These are phyloP conservation scores for Chaetomium strumarium DNA, from an alignment of 2,329 filamentous ascomycete species.

Conservation along the genomic window DNA sequence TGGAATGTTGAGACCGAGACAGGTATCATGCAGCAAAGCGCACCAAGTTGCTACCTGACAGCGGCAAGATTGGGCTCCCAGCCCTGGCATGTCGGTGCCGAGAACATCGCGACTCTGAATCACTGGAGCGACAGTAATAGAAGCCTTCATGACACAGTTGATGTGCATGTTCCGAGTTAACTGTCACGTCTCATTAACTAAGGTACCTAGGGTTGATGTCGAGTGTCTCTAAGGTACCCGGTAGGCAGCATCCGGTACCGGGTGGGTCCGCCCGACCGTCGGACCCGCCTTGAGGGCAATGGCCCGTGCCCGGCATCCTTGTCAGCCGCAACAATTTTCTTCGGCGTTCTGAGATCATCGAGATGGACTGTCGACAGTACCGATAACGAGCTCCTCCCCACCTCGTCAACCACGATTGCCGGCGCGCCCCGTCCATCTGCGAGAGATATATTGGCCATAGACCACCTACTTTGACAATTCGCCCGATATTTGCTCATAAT, in stretches of 20 bases:
- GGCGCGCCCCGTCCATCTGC: neutral
- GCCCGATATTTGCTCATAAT: neutral
- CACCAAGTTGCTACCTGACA: neutral
- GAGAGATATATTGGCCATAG: neutral
- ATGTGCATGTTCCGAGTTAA: no score
- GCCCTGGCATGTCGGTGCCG: no score
- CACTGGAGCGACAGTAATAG: no score
- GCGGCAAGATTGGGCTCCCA: no score
- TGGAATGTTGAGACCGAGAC: no score
- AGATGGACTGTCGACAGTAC: slow-evolving; percentile 5
- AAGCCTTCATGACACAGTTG: no score
- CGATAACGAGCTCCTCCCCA: slow-evolving; percentile 9
- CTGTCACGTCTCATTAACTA: no score
- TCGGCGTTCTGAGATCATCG: slow-evolving; percentile 22
- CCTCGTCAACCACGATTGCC: slow-evolving; percentile 9
- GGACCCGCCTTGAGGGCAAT: neutral
- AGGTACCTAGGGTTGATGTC: neutral
- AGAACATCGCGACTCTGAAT: no score
- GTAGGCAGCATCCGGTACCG: no score
- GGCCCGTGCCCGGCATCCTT: slow-evolving; percentile 15
- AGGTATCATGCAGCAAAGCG: neutral
- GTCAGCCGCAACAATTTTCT: slow-evolving; percentile 20
- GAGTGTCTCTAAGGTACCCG: no score
- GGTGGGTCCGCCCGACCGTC: neutral
- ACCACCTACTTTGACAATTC: neutral